phyloP scores from a whole-genome alignment of 768 basidiomycete species.

The Rhodosporidiobolus odoratus region DNA sequence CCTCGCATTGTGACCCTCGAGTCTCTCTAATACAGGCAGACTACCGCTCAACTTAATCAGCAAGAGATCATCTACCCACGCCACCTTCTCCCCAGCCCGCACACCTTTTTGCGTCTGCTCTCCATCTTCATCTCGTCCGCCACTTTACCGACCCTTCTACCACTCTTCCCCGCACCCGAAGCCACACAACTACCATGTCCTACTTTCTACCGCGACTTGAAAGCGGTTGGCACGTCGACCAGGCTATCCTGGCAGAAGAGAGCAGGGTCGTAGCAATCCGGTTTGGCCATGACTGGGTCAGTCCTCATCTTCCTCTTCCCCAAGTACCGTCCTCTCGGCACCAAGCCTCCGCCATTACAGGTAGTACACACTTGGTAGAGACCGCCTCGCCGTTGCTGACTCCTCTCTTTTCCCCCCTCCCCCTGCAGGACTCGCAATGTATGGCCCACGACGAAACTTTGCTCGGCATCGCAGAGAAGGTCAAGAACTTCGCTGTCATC shows the following conservation, averaged over 20 bases:
- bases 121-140: background rate
- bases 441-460: conserved; percentile 99
- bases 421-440: conserved; percentile 66
- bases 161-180: background rate
- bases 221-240: conserved; percentile 89
- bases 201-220: conserved; percentile 35
- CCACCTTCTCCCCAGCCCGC: no score
- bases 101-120: no score
- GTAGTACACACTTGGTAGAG: no score
- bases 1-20: no score
- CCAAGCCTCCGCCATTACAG: no score
- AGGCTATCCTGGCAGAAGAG: conserved; percentile 97
- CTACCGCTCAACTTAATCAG: no score
- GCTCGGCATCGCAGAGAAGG: conserved; percentile 84
- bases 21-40: no score
- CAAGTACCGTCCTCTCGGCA: background rate
- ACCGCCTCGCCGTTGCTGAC: no score
- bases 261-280: conserved; percentile 89
- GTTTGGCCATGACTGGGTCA: conserved; percentile 76
- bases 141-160: background rate
- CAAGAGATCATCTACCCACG: no score
- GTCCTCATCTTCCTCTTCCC: conserved; percentile 1
- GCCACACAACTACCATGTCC: conserved; percentile 6
- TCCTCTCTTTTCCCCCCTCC: background rate
- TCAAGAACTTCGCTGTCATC: conserved; percentile 97